Percentiles rank a stretch among this genome's conserved stretches.
These are phyloP conservation scores for Paraphaeosphaeria sporulosa DNA, from an alignment of 2,329 filamentous ascomycete genomes.

Conservation along the genomic window DNA sequence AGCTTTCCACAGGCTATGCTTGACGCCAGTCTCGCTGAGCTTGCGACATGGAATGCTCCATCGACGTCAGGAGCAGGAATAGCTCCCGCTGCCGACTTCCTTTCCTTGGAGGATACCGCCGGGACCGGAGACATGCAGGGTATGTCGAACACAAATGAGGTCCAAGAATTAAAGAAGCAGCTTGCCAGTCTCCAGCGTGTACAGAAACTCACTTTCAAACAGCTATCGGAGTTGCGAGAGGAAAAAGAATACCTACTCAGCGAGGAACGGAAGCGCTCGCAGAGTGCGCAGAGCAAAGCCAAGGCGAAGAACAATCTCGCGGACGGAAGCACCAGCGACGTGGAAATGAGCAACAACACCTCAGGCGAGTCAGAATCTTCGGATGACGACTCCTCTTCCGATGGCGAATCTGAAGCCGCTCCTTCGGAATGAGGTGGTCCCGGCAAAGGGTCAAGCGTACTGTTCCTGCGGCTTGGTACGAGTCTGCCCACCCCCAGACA, in stretches of 20 bases:
- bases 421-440: slow-evolving; percentile 12
- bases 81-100: slow-evolving; percentile 43
- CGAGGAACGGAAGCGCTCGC: slow-evolving; percentile 39
- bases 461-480: slow-evolving; percentile 6
- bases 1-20: slow-evolving; percentile 53
- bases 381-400: slow-evolving; percentile 1
- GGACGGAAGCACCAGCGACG: slow-evolving; percentile 35
- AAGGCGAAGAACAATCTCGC: slow-evolving; percentile 28
- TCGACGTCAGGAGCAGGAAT: slow-evolving; percentile 29
- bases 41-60: slow-evolving; percentile 37
- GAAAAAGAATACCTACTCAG: slow-evolving; percentile 49
- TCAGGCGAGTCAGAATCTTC: slow-evolving; percentile 20
- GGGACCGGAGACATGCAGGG: slow-evolving; percentile 11
- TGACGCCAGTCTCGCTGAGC: slow-evolving; percentile 46
- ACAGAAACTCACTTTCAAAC: slow-evolving; percentile 55
- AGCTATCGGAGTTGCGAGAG: slow-evolving; percentile 53
- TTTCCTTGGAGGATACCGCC: slow-evolving; percentile 26
- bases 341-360: slow-evolving; percentile 38
- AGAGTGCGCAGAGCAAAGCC: slow-evolving; percentile 30
- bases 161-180: slow-evolving; percentile 48
- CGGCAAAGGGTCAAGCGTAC: slow-evolving; percentile 3
- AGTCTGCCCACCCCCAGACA: not conserved
- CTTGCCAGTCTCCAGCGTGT: slow-evolving; percentile 54
- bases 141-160: slow-evolving; percentile 32
- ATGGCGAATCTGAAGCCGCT: slow-evolving; percentile 3